Base-by-base conservation (phyloP, 1,284 basidiomycete genomes). In the Bondarzewia mesenterica region DNA sequence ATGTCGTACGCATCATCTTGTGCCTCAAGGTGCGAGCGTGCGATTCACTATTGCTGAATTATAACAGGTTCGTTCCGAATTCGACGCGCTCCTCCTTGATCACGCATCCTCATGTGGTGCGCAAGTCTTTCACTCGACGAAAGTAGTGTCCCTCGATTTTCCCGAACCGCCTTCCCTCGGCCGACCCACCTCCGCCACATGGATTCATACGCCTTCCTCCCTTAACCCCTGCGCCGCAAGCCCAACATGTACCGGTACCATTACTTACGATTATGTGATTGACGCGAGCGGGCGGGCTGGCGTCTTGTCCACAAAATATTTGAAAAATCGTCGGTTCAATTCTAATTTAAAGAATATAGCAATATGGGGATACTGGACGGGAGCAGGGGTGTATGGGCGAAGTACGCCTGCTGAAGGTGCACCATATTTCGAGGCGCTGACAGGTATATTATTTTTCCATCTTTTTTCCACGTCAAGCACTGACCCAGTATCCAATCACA, bases 341-440 rank as follows among this genome's bases (percentile, higher is more conserved):
- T 69, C 74, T 29, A 78, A 80, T 2, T 60, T 89, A 46, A 82
- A 76, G 57, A 89, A 89, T 57, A 72, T 87, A 20, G 86, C 86
- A 0, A 71, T 82, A 10, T 89, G 86, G 86, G 85, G 78, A 2
- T 89, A 89, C 57, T 89, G 84, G 84, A 68, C 57, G 23, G 69
- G 70, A 25, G 71, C 72, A 0, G 71, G 65, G 12, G 69, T 65
- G 37, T 87, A 87, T 57, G 82, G 77, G 3, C 51, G 57, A 16
- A 79, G 74, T 12, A 77, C 78, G n/a, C 51, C 55, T 15, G 64
- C 75, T 51, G 73, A 73, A 64, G 84, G 83, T 12, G 75, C 80
- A 7, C 62, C 63, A 7, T 71, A 60, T 53, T 85, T 89, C 56
- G 86, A 89, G 60, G 81, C 84, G 3, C 63, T 89, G 42, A 78